These are phyloP conservation scores for Pouteria glomerata DNA, from an alignment of 148 eudicot genomes.

Conservation along the genomic window DNA sequence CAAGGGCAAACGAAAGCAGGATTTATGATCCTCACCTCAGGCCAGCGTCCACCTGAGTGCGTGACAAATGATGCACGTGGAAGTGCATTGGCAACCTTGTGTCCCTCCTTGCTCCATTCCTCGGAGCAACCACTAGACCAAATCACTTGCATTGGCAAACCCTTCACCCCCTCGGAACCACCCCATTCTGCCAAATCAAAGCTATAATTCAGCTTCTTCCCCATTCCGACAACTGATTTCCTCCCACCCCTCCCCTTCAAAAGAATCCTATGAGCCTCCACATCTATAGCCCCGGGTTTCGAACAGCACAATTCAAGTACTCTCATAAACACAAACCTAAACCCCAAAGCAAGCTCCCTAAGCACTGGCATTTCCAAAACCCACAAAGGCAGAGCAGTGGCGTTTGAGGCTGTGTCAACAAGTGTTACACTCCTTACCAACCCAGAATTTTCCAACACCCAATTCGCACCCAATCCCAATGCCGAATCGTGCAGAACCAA, in stretches of 20 bases:
- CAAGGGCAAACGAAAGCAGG: neutral
- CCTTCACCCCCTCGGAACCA: slow-evolving; percentile 49
- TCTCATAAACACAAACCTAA: slow-evolving; percentile 49
- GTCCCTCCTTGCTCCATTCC: slow-evolving; percentile 72
- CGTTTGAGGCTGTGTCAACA: slow-evolving; percentile 45
- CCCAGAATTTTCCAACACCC: slow-evolving; percentile 60
- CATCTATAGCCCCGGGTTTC: slow-evolving; percentile 29
- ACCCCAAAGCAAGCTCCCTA: slow-evolving; percentile 59
- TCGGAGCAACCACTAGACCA: slow-evolving; percentile 67
- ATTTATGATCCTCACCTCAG: slow-evolving; percentile 51
- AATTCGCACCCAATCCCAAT: slow-evolving; percentile 62
- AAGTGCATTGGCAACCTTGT: slow-evolving; percentile 45
- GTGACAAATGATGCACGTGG: slow-evolving; percentile 50
- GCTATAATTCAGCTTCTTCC: slow-evolving; percentile 64
- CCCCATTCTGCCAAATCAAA: slow-evolving; percentile 84
- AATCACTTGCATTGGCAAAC: slow-evolving; percentile 71
- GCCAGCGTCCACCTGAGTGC: slow-evolving; percentile 96
- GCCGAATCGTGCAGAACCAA: slow-evolving; percentile 89
- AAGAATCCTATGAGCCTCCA: slow-evolving; percentile 71
- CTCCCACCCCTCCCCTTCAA: slow-evolving; percentile 66
- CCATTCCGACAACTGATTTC: slow-evolving; percentile 57
- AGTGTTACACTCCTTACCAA: slow-evolving; percentile 61
- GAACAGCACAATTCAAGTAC: slow-evolving; percentile 58
- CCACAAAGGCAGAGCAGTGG: slow-evolving; percentile 69
- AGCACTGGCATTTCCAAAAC: slow-evolving; percentile 45